Evolutionary conservation across 202 grass and related monocot genomes (phyloP).

Genomic region (Hordeum pubiflorum): DNA sequence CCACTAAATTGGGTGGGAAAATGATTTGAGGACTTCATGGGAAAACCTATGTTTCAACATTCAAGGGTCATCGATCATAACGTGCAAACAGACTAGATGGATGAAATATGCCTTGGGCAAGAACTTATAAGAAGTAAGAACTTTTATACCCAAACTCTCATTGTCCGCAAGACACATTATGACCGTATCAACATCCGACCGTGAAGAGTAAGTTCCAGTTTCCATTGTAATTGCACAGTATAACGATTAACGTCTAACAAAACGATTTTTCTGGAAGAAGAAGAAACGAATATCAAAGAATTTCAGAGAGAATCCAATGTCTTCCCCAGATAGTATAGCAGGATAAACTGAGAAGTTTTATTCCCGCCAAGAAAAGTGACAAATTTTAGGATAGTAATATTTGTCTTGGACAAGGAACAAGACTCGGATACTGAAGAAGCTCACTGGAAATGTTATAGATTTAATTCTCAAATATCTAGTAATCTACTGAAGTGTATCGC

Average conservation of each 20-base stretch:
- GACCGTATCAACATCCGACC: neutral
- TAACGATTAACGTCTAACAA: neutral
- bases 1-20: neutral
- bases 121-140: neutral
- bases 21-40: neutral
- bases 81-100: neutral
- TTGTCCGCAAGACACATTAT: neutral
- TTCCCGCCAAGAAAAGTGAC: neutral
- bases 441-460: neutral
- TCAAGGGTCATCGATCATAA: neutral
- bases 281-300: neutral
- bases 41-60: neutral
- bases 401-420: neutral
- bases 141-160: neutral
- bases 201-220: neutral
- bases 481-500: neutral
- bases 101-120: neutral
- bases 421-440: neutral
- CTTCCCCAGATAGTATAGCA: neutral
- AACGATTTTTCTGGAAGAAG: neutral
- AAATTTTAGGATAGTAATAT: neutral
- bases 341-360: neutral
- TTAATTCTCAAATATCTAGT: neutral
- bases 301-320: neutral
- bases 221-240: neutral